Base-by-base conservation (phyloP, 2,329 filamentous ascomycete species). In the Pseudocercospora fuligena region DNA sequence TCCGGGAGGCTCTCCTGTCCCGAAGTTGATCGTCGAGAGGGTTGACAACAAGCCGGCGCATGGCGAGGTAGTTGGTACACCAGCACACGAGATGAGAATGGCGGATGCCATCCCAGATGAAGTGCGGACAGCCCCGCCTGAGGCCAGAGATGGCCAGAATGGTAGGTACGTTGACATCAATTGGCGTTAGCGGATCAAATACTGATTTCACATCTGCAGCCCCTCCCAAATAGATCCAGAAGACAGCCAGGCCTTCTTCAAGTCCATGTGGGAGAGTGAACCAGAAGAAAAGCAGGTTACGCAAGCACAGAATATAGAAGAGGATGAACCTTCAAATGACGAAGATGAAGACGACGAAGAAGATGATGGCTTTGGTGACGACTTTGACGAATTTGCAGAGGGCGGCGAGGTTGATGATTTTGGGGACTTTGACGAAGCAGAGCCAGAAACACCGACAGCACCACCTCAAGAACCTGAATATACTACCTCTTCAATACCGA, bases 331-430 rank as follows among this genome's bases (percentile, higher is more conserved):
- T 70, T 86, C 88, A 73, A 87, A 88, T 73, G 86, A 85, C 58
- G 84, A 83, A 68, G 81, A 82, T 64, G 83, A 83, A 70, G 84
- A 81, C n/a, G 93, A 92, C 79, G 89, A 91, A 70, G 84, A 81
- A 19, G 93, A 92, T 79, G 89, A 91, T 75, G 90, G 90, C 71
- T 88, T 88, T 77, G 87, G 86, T 61, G 89, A 88, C 69, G 89
- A 92, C 74, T 92, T 92, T 80, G 88, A 89, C 75, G 85, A 89
- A 68, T 87, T 89, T 75, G 83, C 84, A 74, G 80, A 87, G 69
- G 82, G 79, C 49, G 82, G 76, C 36, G 77, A 74, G 29, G 77
- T 78, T 58, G 82, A 83, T 74, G 83, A 84, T 73, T 84, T 84
- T 79, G 83, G 82, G 68, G 83, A 85, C 73, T 85, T 85, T 74